phyloP scores from a whole-genome alignment of 2,329 filamentous ascomycete genomes.

The Hysterium pulicare region DNA sequence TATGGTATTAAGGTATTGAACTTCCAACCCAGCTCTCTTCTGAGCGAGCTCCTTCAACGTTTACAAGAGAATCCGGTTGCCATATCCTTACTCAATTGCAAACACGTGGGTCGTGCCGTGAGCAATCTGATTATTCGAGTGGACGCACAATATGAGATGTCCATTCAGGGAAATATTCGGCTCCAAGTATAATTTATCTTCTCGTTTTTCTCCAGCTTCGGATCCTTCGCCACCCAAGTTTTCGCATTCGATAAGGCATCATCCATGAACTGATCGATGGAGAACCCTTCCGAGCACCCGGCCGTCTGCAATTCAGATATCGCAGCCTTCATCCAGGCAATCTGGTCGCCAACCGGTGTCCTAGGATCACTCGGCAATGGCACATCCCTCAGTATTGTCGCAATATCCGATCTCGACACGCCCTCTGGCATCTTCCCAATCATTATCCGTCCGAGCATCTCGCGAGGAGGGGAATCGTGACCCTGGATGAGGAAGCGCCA shows the following conservation, averaged over 20 bases:
- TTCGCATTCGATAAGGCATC: slow-evolving; percentile 10
- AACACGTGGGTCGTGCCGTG: too few species aligned
- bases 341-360: slow-evolving; percentile 6
- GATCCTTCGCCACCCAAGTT: slow-evolving; percentile 6
- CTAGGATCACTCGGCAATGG: slow-evolving; percentile 12
- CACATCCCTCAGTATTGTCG: slow-evolving; percentile 6
- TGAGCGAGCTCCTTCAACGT: too few species aligned
- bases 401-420: slow-evolving; percentile 5
- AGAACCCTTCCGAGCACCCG: slow-evolving; percentile 13
- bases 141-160: too few species aligned
- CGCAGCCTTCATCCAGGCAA: slow-evolving; percentile 12
- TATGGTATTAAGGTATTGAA: too few species aligned
- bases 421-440: slow-evolving; percentile 14
- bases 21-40: too few species aligned
- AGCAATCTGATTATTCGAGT: too few species aligned
- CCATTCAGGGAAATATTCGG: slow-evolving; percentile 16
- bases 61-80: too few species aligned
- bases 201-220: slow-evolving; percentile 2
- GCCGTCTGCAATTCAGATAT: slow-evolving; percentile 10
- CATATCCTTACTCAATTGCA: too few species aligned
- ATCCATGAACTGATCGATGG: slow-evolving; percentile 12
- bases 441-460: slow-evolving; percentile 15
- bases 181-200: slow-evolving; percentile 20
- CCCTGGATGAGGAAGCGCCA: slow-evolving; percentile 12
- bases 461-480: slow-evolving; percentile 7